Conservation (phyloP, 2,329 filamentous ascomycete genomes). For the Claviceps quebecensis region DNA sequence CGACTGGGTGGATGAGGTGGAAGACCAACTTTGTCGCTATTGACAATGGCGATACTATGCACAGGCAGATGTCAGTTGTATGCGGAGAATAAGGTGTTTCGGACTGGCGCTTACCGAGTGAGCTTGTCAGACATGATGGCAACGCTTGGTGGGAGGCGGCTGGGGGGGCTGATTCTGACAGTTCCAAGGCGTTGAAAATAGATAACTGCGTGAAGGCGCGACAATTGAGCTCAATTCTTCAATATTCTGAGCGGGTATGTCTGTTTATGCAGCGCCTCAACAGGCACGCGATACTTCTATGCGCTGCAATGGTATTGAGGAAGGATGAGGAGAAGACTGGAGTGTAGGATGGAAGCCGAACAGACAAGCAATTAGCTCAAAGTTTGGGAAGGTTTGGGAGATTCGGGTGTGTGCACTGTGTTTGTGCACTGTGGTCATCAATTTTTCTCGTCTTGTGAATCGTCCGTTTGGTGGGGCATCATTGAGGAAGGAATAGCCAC, state of each 20-base stretch:
- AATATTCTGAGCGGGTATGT: not conserved
- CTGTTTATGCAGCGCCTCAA: not conserved
- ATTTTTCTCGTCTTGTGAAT: constrained; percentile 26
- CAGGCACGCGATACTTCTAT: constrained; percentile 7
- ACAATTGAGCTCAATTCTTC: not conserved
- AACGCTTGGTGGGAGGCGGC: not conserved
- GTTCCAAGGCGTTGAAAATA: not conserved
- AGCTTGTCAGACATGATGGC: constrained; percentile 73
- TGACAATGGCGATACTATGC: constrained; percentile 91
- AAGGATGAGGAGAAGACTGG: constrained; percentile 1
- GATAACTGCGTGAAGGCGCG: not conserved
- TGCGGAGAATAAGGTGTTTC: not conserved
- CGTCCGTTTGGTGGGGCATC: constrained; percentile 15
- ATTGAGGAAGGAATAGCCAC: not conserved
- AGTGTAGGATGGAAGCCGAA: no score
- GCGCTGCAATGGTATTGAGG: not conserved
- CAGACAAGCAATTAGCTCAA: no score
- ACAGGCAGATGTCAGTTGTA: constrained; percentile 12
- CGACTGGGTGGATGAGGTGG: not conserved
- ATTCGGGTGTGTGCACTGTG: constrained; percentile 5
- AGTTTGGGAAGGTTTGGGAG: constrained; percentile 1
- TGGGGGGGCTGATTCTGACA: constrained; percentile 3
- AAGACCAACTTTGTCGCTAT: constrained; percentile 74
- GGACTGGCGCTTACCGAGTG: constrained; percentile 59
- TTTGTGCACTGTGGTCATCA: constrained; percentile 20